Percentiles rank a stretch among this genome's conserved stretches.
These are phyloP conservation scores for Russula olivacea DNA, from an alignment of 768 basidiomycete species.

Conservation along the genomic window DNA sequence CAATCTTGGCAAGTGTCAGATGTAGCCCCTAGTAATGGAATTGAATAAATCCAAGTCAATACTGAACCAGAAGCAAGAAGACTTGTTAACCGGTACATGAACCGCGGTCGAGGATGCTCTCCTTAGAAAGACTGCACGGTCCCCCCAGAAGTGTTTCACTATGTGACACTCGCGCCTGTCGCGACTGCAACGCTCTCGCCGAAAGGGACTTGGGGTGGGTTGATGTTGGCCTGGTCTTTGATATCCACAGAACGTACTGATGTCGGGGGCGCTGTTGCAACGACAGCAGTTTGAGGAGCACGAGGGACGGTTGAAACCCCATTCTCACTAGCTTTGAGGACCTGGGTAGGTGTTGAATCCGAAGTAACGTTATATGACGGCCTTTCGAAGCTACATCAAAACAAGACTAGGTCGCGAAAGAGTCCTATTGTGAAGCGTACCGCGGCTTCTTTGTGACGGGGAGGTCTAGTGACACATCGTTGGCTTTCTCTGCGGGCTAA, in stretches of 20 bases:
- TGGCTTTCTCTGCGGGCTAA: conserved; percentile 21
- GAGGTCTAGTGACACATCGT: conserved; percentile 22
- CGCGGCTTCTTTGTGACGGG: conserved; percentile 25
- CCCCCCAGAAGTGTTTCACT: conserved; percentile 18
- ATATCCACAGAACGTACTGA: conserved; percentile 34
- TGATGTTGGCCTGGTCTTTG: conserved; percentile 46
- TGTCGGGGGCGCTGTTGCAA: conserved; percentile 30
- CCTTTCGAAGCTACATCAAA: conserved; percentile 20
- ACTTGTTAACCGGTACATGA: conserved; percentile 17
- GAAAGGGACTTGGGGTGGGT: conserved; percentile 49
- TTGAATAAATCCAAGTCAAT: conserved; percentile 26
- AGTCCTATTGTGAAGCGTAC: conserved; percentile 20
- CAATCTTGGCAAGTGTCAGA: conserved; percentile 23
- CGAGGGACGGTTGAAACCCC: conserved; percentile 19
- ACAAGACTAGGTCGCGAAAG: conserved; percentile 13
- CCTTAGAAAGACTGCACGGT: conserved; percentile 5
- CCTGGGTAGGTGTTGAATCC: conserved; percentile 12
- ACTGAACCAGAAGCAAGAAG: conserved; percentile 22
- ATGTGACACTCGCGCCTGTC: conserved; percentile 36
- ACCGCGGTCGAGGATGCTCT: conserved; percentile 9
- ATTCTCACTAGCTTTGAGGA: conserved; percentile 17
- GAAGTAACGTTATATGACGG: conserved; percentile 19
- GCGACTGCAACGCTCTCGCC: conserved; percentile 55
- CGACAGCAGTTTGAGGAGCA: conserved; percentile 38
- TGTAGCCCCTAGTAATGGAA: conserved; percentile 24